Conservation (phyloP, 2,329 filamentous ascomycete genomes). For the Fusarium pseudograminearum region DNA sequence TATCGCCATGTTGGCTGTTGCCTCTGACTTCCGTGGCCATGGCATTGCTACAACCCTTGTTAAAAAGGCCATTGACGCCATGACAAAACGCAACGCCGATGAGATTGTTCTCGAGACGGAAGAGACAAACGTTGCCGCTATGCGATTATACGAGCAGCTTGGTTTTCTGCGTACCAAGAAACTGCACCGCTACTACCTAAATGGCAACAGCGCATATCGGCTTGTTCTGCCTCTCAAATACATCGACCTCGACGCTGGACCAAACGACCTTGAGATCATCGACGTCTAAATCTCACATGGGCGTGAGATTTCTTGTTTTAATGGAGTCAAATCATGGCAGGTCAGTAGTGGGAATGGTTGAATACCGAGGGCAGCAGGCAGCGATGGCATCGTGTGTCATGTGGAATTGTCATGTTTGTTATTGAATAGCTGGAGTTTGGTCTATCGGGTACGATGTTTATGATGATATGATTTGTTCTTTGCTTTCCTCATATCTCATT, state of each 20-base stretch:
- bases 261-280: constrained; percentile 54
- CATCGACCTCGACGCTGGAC: constrained; percentile 56
- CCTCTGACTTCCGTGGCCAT: constrained; percentile 80
- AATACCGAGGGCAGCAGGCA: background rate
- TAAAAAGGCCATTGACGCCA: constrained; percentile 89
- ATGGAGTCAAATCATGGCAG: constrained; percentile 4
- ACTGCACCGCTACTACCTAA: constrained; percentile 94
- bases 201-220: constrained; percentile 93
- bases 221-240: constrained; percentile 83
- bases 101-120: constrained; percentile 98
- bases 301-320: constrained; percentile 3
- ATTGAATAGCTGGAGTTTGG: constrained; percentile 27
- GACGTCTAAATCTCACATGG: constrained; percentile 16
- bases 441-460: constrained; percentile 16
- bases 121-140: constrained; percentile 88
- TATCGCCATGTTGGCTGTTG: constrained; percentile 98
- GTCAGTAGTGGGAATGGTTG: background rate
- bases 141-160: constrained; percentile 91
- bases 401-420: constrained; percentile 17
- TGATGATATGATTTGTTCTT: constrained; percentile 32
- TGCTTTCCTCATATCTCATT: constrained; percentile 3
- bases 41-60: constrained; percentile 92
- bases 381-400: constrained; percentile 19
- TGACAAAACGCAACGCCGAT: constrained; percentile 85
- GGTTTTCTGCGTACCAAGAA: constrained; percentile 94